Evolutionary conservation across 2,329 filamentous ascomycete genomes (phyloP).

Genomic region (Alternaria rosae): DNA sequence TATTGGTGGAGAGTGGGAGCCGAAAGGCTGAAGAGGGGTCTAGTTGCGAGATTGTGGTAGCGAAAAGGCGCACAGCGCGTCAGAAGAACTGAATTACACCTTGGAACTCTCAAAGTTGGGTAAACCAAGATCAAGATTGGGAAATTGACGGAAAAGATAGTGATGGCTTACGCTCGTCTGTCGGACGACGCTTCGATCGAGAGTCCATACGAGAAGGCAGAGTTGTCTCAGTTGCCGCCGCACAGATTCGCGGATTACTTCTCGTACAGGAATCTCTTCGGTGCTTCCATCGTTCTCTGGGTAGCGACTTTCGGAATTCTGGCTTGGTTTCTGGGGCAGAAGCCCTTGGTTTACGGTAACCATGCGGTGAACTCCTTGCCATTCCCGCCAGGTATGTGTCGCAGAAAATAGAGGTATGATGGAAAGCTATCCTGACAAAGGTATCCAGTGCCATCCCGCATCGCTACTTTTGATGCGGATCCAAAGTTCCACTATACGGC

Average conservation of each 20-base stretch:
- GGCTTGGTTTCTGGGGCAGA: background rate
- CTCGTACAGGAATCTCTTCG: conserved; percentile 1
- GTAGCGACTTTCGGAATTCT: conserved; percentile 1
- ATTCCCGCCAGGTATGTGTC: conserved; percentile 2
- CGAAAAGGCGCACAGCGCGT: background rate
- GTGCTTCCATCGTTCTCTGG: background rate
- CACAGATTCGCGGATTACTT: background rate
- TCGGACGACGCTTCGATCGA: background rate
- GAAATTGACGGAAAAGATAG: background rate
- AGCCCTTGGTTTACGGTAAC: background rate
- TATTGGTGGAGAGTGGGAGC: background rate
- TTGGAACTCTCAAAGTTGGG: background rate
- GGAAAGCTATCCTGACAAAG: background rate
- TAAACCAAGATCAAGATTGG: background rate
- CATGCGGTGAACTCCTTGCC: conserved; percentile 1
- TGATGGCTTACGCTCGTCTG: conserved; percentile 3
- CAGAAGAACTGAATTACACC: background rate
- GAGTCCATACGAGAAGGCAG: background rate
- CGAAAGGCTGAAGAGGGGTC: background rate
- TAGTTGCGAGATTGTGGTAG: background rate
- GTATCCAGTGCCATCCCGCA: conserved; percentile 4
- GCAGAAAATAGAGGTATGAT: background rate
- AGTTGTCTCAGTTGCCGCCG: background rate
- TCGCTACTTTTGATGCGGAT: background rate
- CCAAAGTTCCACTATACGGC: conserved; percentile 10